A percentile compares a stretch with the other conserved stretches of the same genome.
Conservation (phyloP, 257 asterid genomes). For the Solanum okadae region DNA sequence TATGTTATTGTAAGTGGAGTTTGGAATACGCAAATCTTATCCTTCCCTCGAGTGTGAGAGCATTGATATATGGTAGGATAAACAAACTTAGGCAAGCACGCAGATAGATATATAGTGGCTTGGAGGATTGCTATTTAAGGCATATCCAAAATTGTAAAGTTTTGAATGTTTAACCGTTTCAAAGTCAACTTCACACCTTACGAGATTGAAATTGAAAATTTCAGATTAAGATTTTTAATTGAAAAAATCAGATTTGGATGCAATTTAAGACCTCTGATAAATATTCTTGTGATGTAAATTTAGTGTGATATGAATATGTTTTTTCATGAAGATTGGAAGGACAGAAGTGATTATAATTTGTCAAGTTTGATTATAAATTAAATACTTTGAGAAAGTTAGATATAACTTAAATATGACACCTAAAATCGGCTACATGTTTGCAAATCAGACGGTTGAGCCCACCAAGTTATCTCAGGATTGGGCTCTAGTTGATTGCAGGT, state of each 20-base stretch:
- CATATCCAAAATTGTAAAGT: background rate
- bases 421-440: background rate
- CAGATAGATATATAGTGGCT: background rate
- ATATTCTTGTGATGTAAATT: background rate
- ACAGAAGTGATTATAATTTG: background rate
- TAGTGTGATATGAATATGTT: background rate
- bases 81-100: background rate
- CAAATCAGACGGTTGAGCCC: background rate
- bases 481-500: background rate
- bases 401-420: background rate
- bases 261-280: background rate
- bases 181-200: too few species aligned
- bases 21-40: too few species aligned
- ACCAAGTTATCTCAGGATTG: background rate
- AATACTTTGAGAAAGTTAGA: background rate
- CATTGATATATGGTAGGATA: background rate
- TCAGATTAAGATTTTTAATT: too few species aligned
- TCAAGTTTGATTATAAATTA: background rate
- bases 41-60: background rate
- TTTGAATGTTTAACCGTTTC: background rate
- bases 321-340: background rate
- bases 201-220: too few species aligned
- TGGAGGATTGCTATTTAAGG: background rate
- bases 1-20: too few species aligned
- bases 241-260: background rate